Evolutionary conservation across 495 filamentous ascomycete genomes (phyloP).

Genomic region (Polyplosphaeria fusca): DNA sequence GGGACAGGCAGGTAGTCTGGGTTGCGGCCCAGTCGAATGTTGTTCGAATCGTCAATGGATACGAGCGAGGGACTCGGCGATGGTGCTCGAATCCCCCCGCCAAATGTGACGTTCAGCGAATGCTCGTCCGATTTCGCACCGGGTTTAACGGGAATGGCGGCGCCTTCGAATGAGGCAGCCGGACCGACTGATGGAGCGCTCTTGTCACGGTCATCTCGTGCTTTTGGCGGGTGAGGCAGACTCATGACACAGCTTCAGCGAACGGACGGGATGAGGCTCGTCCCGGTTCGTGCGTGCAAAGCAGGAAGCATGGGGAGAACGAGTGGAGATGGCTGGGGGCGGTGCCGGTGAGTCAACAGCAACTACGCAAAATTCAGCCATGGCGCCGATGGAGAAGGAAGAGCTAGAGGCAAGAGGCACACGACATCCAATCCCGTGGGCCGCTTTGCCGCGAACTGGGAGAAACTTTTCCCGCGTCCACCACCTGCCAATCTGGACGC

Average conservation of each 20-base stretch:
- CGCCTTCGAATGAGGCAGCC: not conserved
- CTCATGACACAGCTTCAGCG: conserved; percentile 28
- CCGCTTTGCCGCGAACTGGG: too few relatives aligned
- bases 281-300: not conserved
- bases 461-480: too few relatives aligned
- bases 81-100: conserved; percentile 29
- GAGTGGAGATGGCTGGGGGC: not conserved
- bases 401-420: not conserved
- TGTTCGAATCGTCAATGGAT: conserved; percentile 38
- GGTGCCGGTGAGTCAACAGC: not conserved
- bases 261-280: not conserved
- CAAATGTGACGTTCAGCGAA: conserved; percentile 16
- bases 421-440: not conserved
- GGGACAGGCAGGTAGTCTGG: conserved; percentile 18
- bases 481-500: too few relatives aligned
- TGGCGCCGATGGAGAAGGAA: not conserved
- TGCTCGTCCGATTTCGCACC: conserved; percentile 26
- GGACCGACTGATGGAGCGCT: not conserved
- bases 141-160: conserved; percentile 13
- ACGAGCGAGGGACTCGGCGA: conserved; percentile 38
- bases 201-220: conserved; percentile 21
- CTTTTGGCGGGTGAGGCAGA: conserved; percentile 19
- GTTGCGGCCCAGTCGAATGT: conserved; percentile 25
- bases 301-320: not conserved
- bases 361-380: not conserved